Evolutionary conservation across 2,329 filamentous ascomycete genomes (phyloP).

Genomic region (Oidium heveae): DNA sequence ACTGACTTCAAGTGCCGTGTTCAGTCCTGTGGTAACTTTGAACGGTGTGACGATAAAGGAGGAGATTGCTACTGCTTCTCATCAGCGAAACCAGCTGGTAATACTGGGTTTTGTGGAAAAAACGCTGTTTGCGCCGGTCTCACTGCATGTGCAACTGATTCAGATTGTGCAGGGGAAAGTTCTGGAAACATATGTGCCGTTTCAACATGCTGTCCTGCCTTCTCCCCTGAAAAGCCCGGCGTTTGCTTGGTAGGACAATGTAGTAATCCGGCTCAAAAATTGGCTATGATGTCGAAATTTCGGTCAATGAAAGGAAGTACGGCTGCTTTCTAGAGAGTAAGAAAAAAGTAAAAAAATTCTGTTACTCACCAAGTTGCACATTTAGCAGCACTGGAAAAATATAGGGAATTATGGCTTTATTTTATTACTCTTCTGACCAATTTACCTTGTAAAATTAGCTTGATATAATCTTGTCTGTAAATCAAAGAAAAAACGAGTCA

Average conservation of each 20-base stretch:
- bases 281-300: conserved; percentile 3
- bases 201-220: conserved; percentile 6
- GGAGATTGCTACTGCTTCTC: conserved; percentile 8
- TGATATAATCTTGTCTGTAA: no score
- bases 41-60: conserved; percentile 3
- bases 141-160: conserved; percentile 5
- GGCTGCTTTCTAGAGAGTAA: conserved; percentile 2
- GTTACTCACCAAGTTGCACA: no score
- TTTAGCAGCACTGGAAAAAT: no score
- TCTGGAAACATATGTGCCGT: conserved; percentile 6
- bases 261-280: conserved; percentile 4
- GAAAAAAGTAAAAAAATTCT: no score
- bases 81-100: neutral
- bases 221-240: conserved; percentile 3
- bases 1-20: conserved; percentile 1
- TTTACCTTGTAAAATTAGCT: no score
- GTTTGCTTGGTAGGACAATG: conserved; percentile 6
- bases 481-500: no score
- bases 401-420: no score
- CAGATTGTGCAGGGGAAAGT: conserved; percentile 4
- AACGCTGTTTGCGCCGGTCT: conserved; percentile 6
- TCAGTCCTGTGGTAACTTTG: conserved; percentile 5
- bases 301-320: neutral
- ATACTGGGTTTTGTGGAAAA: conserved; percentile 6
- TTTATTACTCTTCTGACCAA: no score